Percentiles rank a stretch among this genome's conserved stretches.
Evolutionary conservation across 75 land plant genomes (phyloP).

Genomic region (Pseudotsuga menziesii): DNA sequence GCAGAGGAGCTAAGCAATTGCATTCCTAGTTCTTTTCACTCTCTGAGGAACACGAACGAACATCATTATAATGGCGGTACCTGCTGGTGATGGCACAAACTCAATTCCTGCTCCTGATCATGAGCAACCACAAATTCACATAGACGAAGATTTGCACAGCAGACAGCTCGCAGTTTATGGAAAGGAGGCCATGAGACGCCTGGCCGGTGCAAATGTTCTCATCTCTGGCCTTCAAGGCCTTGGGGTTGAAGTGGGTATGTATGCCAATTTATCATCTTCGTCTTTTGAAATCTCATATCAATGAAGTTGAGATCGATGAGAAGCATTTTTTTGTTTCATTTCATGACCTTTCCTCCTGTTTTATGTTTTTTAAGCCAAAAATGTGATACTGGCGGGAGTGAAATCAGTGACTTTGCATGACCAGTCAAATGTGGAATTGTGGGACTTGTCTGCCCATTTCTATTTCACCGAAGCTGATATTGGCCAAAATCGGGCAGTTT

Average conservation of each 20-base stretch:
- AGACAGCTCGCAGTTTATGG: slow-evolving; percentile 95
- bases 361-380: slow-evolving; percentile 67
- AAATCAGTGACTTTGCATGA: slow-evolving; percentile 85
- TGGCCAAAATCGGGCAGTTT: slow-evolving; percentile 67
- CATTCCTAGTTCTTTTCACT: no score
- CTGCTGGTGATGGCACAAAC: no score
- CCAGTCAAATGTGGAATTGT: slow-evolving; percentile 49
- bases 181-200: slow-evolving; percentile 79
- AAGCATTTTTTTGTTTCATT: no score
- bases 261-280: no score
- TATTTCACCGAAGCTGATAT: slow-evolving; percentile 64
- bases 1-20: no score
- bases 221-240: slow-evolving; percentile 89
- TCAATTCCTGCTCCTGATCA: no score
- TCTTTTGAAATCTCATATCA: no score
- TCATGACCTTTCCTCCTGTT: neutral
- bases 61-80: no score
- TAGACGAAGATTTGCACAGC: slow-evolving; percentile 97
- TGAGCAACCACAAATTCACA: slow-evolving; percentile 24
- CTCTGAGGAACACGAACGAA: no score
- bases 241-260: slow-evolving; percentile 80
- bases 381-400: slow-evolving; percentile 80
- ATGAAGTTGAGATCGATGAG: no score
- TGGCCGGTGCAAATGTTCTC: slow-evolving; percentile 75
- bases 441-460: slow-evolving; percentile 79